Percentiles rank a stretch among this genome's conserved stretches.
Evolutionary conservation across 2,329 filamentous ascomycete species (phyloP).

Genomic region (Aspergillus fumigatus): DNA sequence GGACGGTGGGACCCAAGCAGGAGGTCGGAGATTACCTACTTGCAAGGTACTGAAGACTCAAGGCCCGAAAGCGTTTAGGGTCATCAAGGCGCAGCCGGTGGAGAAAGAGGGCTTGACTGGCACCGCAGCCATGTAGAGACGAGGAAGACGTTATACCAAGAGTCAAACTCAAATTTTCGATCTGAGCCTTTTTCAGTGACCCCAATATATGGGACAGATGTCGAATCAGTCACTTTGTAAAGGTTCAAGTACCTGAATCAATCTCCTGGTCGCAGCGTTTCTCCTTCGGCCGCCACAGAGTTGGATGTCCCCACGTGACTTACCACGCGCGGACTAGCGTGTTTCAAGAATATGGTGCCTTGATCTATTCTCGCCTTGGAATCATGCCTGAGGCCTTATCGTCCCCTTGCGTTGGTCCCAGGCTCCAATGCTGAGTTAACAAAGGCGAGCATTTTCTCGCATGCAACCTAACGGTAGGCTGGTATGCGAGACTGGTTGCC

Average conservation of each 20-base stretch:
- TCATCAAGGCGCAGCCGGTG: conserved; percentile 23
- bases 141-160: background rate
- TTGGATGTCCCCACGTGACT: conserved; percentile 18
- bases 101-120: conserved; percentile 7
- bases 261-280: conserved; percentile 5
- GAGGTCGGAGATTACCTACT: conserved; percentile 19
- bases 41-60: conserved; percentile 2
- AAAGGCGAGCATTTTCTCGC: background rate
- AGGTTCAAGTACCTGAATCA: background rate
- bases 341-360: conserved; percentile 25
- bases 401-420: background rate
- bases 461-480: background rate
- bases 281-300: conserved; percentile 9
- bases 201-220: background rate
- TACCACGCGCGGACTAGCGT: conserved; percentile 16
- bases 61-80: conserved; percentile 19
- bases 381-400: conserved; percentile 3
- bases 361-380: conserved; percentile 14
- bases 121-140: background rate
- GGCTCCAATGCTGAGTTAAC: background rate
- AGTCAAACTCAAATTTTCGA: background rate
- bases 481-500: background rate
- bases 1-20: background rate
- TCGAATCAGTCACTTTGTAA: background rate
- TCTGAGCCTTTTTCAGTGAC: background rate